phyloP scores from a whole-genome alignment of 441 rosid genomes.

The Euphorbia celastroides region DNA sequence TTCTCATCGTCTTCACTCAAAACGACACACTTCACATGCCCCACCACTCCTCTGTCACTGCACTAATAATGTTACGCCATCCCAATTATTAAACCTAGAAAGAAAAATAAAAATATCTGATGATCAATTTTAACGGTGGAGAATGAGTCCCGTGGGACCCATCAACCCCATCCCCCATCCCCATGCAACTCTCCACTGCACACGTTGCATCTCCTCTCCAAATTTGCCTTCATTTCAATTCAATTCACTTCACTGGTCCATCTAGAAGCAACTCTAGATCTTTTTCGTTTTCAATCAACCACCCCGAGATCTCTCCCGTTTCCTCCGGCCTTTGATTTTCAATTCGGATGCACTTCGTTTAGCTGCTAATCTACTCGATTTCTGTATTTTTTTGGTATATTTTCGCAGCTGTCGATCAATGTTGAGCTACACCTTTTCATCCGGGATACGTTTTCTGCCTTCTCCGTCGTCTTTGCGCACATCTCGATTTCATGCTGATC shows the following conservation, averaged over 20 bases:
- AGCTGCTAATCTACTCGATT: not conserved
- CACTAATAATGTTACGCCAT: not conserved
- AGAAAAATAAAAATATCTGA: not conserved
- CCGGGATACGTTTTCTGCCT: conserved; percentile 43
- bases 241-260: too few species aligned
- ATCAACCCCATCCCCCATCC: conserved; percentile 5
- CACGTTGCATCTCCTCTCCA: conserved; percentile 9
- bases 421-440: conserved; percentile 41
- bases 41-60: not conserved
- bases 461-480: conserved; percentile 31
- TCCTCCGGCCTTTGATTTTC: too few species aligned
- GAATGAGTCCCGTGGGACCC: conserved; percentile 10
- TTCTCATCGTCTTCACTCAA: conserved; percentile 2
- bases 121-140: conserved; percentile 4
- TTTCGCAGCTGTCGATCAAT: conserved; percentile 21
- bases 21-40: conserved; percentile 13
- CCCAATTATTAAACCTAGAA: too few species aligned
- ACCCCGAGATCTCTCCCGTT: too few species aligned
- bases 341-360: too few species aligned
- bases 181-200: conserved; percentile 18
- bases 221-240: not conserved
- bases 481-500: conserved; percentile 47
- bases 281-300: too few species aligned
- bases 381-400: not conserved
- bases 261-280: too few species aligned